Percentiles rank a stretch among this genome's conserved stretches.
These are phyloP conservation scores for Hemisphaericaspora xylofermentans DNA, from an alignment of 1,139 yeast genomes.

Conservation along the genomic window DNA sequence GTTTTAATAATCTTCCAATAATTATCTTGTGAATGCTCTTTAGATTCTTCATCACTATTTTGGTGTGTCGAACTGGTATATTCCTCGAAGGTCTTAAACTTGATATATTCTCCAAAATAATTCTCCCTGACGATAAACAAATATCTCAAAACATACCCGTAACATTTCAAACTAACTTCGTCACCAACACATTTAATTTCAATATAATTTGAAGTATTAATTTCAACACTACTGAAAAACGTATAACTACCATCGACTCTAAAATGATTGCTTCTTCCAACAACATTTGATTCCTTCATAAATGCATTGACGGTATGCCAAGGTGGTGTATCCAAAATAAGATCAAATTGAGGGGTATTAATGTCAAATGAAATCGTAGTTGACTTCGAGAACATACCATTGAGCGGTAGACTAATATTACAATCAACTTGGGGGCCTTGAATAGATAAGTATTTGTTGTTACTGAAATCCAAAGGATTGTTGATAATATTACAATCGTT, in stretches of 20 bases:
- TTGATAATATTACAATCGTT: slow-evolving; percentile 87
- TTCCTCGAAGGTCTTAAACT: slow-evolving; percentile 84
- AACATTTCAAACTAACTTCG: slow-evolving; percentile 65
- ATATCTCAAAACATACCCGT: slow-evolving; percentile 78
- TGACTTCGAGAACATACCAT: slow-evolving; percentile 56
- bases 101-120: slow-evolving; percentile 84
- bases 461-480: slow-evolving; percentile 80
- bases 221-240: slow-evolving; percentile 55
- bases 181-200: slow-evolving; percentile 64
- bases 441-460: slow-evolving; percentile 73
- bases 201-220: slow-evolving; percentile 69
- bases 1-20: slow-evolving; percentile 45
- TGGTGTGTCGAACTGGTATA: slow-evolving; percentile 34
- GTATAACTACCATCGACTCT: slow-evolving; percentile 65
- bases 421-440: slow-evolving; percentile 61
- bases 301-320: slow-evolving; percentile 89
- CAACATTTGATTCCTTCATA: slow-evolving; percentile 52
- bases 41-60: slow-evolving; percentile 7
- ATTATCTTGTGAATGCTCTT: slow-evolving; percentile 20
- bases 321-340: slow-evolving; percentile 75
- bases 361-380: slow-evolving; percentile 56
- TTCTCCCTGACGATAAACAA: slow-evolving; percentile 80
- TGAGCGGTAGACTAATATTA: slow-evolving; percentile 56
- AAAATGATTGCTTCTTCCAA: slow-evolving; percentile 68
- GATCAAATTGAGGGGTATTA: slow-evolving; percentile 57